Evolutionary conservation across 2,329 filamentous ascomycete species (phyloP).

Genomic region (Calonectria hongkongensis): DNA sequence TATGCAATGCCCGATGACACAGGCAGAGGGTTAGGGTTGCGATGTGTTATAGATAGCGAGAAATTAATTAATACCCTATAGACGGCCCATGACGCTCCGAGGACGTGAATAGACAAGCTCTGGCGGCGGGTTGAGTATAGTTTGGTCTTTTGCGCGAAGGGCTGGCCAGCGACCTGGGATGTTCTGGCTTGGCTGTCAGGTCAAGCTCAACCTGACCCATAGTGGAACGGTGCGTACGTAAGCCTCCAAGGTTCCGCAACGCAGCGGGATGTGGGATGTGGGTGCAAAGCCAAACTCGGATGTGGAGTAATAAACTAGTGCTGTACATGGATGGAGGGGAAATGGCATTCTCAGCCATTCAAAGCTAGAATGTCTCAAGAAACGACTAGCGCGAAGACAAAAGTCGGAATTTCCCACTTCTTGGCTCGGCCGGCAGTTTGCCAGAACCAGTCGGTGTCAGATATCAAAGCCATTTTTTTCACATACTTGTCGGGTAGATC

Average conservation of each 20-base stretch:
- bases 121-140: constrained; percentile 3
- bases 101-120: not conserved
- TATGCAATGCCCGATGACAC: constrained; percentile 2
- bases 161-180: constrained; percentile 35
- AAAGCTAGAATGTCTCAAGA: constrained; percentile 56
- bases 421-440: constrained; percentile 47
- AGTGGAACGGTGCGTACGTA: constrained; percentile 53
- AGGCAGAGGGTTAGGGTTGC: not conserved
- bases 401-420: constrained; percentile 45
- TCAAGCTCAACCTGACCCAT: constrained; percentile 42
- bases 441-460: constrained; percentile 21
- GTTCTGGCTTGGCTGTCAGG: constrained; percentile 30
- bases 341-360: constrained; percentile 45
- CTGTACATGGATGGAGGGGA: constrained; percentile 35
- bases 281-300: constrained; percentile 39
- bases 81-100: constrained; percentile 4
- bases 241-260: constrained; percentile 41
- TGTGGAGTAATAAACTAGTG: constrained; percentile 37
- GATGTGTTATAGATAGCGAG: not conserved
- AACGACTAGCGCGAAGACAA: constrained; percentile 50
- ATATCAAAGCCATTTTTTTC: not conserved
- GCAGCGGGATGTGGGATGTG: constrained; percentile 49
- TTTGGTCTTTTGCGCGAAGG: constrained; percentile 33
- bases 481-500: constrained; percentile 1
- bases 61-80: not conserved